Conservation (phyloP, 177 flowering plant genomes). For the Tripterygium wilfordii region DNA sequence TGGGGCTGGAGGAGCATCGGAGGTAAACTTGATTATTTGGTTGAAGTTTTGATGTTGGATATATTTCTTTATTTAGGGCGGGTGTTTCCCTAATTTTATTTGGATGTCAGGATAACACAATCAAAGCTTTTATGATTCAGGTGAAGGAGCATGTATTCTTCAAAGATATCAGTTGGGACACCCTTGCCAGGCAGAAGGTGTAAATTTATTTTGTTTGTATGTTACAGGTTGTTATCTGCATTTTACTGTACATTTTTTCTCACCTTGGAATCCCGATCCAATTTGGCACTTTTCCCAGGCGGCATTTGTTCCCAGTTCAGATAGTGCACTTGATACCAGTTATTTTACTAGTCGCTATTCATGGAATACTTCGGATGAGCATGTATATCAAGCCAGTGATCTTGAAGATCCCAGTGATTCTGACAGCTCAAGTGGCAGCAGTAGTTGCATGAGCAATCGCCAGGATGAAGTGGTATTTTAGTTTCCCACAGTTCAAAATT, state of each 20-base stretch:
- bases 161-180: slow-evolving; percentile 94
- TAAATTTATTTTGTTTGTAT: slow-evolving; percentile 1
- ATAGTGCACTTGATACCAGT: slow-evolving; percentile 89
- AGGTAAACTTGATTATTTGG: slow-evolving; percentile 41
- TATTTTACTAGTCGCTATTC: slow-evolving; percentile 95
- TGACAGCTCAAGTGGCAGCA: slow-evolving; percentile 80
- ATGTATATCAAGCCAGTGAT: slow-evolving; percentile 55
- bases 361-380: slow-evolving; percentile 69
- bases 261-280: background rate
- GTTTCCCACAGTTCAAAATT: background rate
- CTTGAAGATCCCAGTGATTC: slow-evolving; percentile 80
- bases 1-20: slow-evolving; percentile 93
- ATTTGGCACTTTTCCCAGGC: slow-evolving; percentile 54
- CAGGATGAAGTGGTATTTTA: slow-evolving; percentile 74
- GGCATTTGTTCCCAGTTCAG: slow-evolving; percentile 96
- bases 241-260: too few species aligned
- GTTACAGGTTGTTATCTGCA: too few species aligned
- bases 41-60: background rate
- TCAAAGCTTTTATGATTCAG: slow-evolving; percentile 37
- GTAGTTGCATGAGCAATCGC: slow-evolving; percentile 73
- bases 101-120: background rate
- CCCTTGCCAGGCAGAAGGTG: slow-evolving; percentile 99
- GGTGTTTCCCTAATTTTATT: background rate
- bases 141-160: slow-evolving; percentile 90
- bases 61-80: background rate